Conservation (phyloP, 2,329 filamentous ascomycete species). For the Diaporthe vaccinii region DNA sequence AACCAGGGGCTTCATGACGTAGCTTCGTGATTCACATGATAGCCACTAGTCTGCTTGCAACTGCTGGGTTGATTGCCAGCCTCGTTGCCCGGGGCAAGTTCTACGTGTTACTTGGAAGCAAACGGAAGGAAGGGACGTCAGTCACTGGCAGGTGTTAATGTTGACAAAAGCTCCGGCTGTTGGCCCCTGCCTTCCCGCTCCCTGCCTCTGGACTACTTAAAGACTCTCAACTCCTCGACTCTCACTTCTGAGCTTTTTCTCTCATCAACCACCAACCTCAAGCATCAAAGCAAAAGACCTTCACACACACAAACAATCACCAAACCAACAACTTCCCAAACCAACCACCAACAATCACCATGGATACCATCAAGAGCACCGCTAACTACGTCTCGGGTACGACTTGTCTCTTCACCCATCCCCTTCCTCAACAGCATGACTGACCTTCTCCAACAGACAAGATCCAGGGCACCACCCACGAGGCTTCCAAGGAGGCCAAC, state of each 20-base stretch:
- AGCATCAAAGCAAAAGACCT: constrained; percentile 14
- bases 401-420: constrained; percentile 55
- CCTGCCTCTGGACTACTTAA: constrained; percentile 32
- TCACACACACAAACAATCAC: constrained; percentile 34
- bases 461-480: constrained; percentile 51
- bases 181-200: background rate
- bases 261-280: constrained; percentile 41
- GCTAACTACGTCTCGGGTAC: constrained; percentile 72
- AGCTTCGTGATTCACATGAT: constrained; percentile 36
- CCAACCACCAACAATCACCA: constrained; percentile 47
- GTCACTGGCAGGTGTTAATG: background rate
- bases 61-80: constrained; percentile 16
- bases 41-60: constrained; percentile 22
- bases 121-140: background rate
- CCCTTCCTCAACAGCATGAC: background rate
- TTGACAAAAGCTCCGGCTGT: constrained; percentile 21
- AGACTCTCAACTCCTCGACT: constrained; percentile 15
- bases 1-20: constrained; percentile 30
- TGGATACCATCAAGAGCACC: constrained; percentile 63
- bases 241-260: background rate
- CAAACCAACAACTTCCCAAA: constrained; percentile 38
- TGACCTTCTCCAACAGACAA: constrained; percentile 38
- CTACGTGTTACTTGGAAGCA: background rate
- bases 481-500: constrained; percentile 71
- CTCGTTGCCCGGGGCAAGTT: constrained; percentile 11